A percentile compares a stretch with the other conserved stretches of the same genome.
Conservation (phyloP, 768 basidiomycete species). For the Leccinum truebloodii region DNA sequence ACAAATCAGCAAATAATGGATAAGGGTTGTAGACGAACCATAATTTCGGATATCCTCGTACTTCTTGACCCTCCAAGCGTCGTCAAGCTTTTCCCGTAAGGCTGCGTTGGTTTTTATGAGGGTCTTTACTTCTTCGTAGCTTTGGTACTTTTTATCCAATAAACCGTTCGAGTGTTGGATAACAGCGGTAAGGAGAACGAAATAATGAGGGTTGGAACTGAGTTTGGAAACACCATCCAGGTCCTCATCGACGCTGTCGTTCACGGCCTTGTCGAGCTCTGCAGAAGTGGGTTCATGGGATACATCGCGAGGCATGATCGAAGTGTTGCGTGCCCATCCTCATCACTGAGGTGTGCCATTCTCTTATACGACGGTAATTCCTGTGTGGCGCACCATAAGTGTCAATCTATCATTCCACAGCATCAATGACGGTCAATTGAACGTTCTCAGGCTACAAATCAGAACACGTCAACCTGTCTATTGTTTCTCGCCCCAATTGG, state of each 20-base stretch:
- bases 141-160: background rate
- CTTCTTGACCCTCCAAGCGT: background rate
- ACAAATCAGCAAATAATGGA: background rate
- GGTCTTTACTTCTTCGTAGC: no score
- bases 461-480: background rate
- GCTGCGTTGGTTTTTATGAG: background rate
- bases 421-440: background rate
- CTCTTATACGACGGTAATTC: background rate
- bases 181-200: background rate
- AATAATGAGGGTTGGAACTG: background rate
- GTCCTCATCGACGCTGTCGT: background rate
- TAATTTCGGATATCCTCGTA: background rate
- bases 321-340: background rate
- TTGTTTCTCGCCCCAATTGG: background rate
- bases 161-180: background rate
- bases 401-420: background rate
- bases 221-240: background rate
- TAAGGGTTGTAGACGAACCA: background rate
- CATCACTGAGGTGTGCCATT: background rate
- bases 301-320: background rate
- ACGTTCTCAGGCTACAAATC: background rate
- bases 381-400: background rate
- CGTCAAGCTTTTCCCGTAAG: background rate
- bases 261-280: background rate
- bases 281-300: background rate